Conservation (phyloP, 1,139 yeast species). For the Kodamaea sp. region DNA sequence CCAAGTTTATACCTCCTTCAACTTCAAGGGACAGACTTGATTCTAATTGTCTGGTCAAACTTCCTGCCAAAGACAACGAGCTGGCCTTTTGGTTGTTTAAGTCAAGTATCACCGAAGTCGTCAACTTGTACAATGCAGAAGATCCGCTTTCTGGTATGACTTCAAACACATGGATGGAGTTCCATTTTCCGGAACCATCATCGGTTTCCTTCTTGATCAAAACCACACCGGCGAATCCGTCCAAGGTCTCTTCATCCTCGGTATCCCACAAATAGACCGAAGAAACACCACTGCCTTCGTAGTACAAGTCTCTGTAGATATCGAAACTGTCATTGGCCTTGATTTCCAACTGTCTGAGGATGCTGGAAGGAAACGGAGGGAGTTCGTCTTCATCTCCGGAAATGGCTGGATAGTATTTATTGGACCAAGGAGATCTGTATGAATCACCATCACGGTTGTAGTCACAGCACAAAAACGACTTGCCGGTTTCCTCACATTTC, state of each 20-base stretch:
- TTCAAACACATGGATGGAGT: conserved; percentile 90
- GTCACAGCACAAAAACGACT: conserved; percentile 82
- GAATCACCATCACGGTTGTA: conserved; percentile 95
- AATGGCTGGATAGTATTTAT: conserved; percentile 67
- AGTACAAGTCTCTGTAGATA: conserved; percentile 87
- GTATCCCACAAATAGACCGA: conserved; percentile 94
- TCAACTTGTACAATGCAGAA: conserved; percentile 66
- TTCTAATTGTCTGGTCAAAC: conserved; percentile 79
- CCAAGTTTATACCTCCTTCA: conserved; percentile 41
- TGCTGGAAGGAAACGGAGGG: conserved; percentile 71
- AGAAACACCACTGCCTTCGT: conserved; percentile 85
- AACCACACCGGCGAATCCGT: conserved; percentile 86
- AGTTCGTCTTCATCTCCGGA: conserved; percentile 50
- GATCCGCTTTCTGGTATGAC: conserved; percentile 50
- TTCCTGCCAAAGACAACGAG: conserved; percentile 70
- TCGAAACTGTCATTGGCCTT: conserved; percentile 91
- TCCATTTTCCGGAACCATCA: conserved; percentile 73
- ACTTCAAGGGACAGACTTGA: conserved; percentile 41
- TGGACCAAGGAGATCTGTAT: conserved; percentile 90
- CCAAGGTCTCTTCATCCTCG: conserved; percentile 45
- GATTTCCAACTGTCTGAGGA: conserved; percentile 71
- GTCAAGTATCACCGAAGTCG: conserved; percentile 86
- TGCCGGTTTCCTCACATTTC: conserved; percentile 60
- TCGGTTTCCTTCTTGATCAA: conserved; percentile 73
- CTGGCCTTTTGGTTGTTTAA: conserved; percentile 36